These are phyloP conservation scores for Anthracocystis panici-leucophaei DNA, from an alignment of 1,284 basidiomycete species.

Conservation along the genomic window DNA sequence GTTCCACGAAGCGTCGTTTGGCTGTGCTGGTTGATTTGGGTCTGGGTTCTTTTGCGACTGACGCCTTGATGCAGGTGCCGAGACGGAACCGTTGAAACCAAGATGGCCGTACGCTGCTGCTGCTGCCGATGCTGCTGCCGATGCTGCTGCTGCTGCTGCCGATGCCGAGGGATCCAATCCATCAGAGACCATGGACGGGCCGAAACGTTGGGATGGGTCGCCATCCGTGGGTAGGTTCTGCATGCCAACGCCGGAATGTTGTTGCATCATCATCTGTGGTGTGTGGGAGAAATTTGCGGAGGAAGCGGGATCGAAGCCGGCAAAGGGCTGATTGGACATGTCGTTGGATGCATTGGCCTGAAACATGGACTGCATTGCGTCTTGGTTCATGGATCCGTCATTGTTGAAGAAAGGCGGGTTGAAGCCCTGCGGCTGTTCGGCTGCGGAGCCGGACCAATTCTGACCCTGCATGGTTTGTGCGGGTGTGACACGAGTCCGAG, in stretches of 20 bases:
- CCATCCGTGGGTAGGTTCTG: constrained; percentile 7
- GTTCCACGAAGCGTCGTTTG: constrained; percentile 19
- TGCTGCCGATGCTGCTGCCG: too few species aligned
- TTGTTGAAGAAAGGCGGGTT: constrained; percentile 40
- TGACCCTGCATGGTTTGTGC: constrained; percentile 35
- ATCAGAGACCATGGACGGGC: constrained; percentile 19
- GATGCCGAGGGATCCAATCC: constrained; percentile 36
- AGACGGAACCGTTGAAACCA: constrained; percentile 39
- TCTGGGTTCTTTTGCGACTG: constrained; percentile 32
- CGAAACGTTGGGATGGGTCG: constrained; percentile 30
- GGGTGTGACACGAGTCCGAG: not conserved
- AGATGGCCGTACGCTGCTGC: constrained; percentile 53
- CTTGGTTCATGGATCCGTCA: constrained; percentile 38
- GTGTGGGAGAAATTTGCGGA: constrained; percentile 30
- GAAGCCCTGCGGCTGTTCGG: constrained; percentile 31
- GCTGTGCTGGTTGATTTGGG: constrained; percentile 10
- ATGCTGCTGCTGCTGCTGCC: constrained; percentile 56
- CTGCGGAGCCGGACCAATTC: constrained; percentile 29
- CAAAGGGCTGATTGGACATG: constrained; percentile 20
- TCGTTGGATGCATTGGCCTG: constrained; percentile 25
- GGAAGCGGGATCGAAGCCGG: constrained; percentile 23
- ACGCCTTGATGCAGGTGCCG: constrained; percentile 34
- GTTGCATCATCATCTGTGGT: constrained; percentile 40
- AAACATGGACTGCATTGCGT: constrained; percentile 41
- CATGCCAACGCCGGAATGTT: constrained; percentile 21